A percentile compares a stretch with the other conserved stretches of the same genome.
Conservation (phyloP, 306 rosid species). For the Vigna angularis region DNA sequence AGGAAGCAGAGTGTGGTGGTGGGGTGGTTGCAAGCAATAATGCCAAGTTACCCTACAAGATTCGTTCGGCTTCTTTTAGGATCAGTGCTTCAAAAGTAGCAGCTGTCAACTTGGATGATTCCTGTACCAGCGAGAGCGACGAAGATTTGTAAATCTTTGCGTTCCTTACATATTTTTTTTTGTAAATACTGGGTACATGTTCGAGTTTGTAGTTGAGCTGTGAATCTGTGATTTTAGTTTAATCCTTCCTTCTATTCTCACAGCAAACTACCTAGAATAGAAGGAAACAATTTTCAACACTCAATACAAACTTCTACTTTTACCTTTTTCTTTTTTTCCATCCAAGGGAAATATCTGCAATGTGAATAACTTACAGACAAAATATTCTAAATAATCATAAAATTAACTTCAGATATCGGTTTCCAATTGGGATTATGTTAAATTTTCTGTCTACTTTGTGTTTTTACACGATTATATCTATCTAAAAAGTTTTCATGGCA, state of each 20-base stretch:
- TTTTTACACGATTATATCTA: neutral
- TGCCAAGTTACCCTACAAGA: constrained; percentile 60
- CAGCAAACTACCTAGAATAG: constrained; percentile 17
- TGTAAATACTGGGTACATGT: constrained; percentile 46
- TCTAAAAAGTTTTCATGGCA: neutral
- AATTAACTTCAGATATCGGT: neutral
- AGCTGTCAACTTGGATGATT: constrained; percentile 68
- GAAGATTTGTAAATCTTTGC: constrained; percentile 52
- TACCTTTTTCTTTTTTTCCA: neutral
- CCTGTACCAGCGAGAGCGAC: constrained; percentile 53
- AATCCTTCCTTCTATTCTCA: neutral
- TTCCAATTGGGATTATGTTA: neutral
- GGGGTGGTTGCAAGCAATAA: constrained; percentile 26
- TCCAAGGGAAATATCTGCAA: neutral
- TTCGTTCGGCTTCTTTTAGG: constrained; percentile 69
- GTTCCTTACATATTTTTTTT: constrained; percentile 29
- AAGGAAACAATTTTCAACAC: neutral
- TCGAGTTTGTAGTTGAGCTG: constrained; percentile 41
- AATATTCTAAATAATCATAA: neutral
- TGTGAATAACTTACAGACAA: neutral
- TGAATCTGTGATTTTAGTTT: constrained; percentile 18
- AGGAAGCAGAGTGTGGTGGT: constrained; percentile 14
- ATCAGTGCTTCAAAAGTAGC: constrained; percentile 76
- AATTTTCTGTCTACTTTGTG: neutral
- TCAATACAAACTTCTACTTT: neutral